Evolutionary conservation across 441 rosid genomes (phyloP), one percentile per base, ranked within the genome.

Genomic region (Erodium texanum): DNA sequence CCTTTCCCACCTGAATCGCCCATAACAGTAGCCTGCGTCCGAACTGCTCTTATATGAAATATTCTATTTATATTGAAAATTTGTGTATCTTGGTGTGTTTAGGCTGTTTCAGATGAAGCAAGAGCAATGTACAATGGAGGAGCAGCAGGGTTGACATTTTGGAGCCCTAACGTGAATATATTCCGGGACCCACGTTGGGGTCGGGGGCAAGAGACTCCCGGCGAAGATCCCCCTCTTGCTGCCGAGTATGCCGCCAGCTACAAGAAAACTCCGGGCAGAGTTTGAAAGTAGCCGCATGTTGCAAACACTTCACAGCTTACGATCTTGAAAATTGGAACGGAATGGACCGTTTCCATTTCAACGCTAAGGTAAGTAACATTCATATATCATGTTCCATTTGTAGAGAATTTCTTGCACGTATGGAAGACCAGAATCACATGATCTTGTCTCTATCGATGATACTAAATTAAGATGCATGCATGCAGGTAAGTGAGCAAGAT

Each of bases 141-240:
- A 7, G 24, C 56, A 76, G 97, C 87, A 2, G 99, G 99, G 75
- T 84, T 94, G 24, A 92, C 99, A 0, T 94, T 82, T 27, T 94
- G 98, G 99, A 89, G 97, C 79, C 99, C 99, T 27, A 94, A 92
- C 50, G 97, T 94, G 23, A 94, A 94, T 74, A 82, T 94, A 5
- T 81, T 92, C 18, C 79, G 99, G 36, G 99, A 94, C 75, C 99
- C 99, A 16, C 77, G 99, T 45, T 92, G 99, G 99, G 99, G 99
- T 50, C 86, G 98, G 4, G 94, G 93, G 24, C 99, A 89, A 76
- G 99, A 94, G 74, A 89, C 99, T 32, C 96, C 99, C 68, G 97
- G 99, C 15, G 99, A 94, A 72, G 99, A 94, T 34, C 99, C 99
- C 0, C 82, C 89, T 0, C 10, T 92, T 12, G 88, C 82, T 3